Conservation (phyloP, 805 yeast species). For the Starmera caribaea region DNA sequence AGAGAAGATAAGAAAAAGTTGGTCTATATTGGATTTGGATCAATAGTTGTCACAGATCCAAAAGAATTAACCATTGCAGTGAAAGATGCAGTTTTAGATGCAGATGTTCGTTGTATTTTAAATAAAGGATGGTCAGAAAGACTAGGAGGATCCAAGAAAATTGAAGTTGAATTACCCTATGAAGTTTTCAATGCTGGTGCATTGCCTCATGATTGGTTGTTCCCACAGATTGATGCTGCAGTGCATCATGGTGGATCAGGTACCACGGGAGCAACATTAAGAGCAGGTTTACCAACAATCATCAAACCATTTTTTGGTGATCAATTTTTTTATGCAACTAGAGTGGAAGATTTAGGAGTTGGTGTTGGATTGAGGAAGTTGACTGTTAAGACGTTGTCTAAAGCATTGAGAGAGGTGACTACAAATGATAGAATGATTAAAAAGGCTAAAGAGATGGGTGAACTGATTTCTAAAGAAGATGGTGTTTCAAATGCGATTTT, state of each 20-base stretch:
- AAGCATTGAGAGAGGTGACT: conserved; percentile 62
- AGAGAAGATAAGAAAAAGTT: conserved; percentile 50
- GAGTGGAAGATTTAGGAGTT: conserved; percentile 84
- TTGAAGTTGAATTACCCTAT: conserved; percentile 45
- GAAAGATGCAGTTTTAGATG: conserved; percentile 64
- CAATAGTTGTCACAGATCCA: conserved; percentile 85
- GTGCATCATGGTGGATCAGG: conserved; percentile 98
- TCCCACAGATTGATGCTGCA: conserved; percentile 82
- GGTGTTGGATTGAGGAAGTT: conserved; percentile 67
- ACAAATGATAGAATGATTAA: conserved; percentile 56
- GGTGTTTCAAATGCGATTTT: conserved; percentile 76
- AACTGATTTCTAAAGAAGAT: conserved; percentile 56
- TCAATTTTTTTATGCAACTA: conserved; percentile 81
- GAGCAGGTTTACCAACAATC: conserved; percentile 82
- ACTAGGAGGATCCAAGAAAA: conserved; percentile 24
- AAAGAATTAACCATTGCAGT: conserved; percentile 68
- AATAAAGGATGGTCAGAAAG: conserved; percentile 96
- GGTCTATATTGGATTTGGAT: conserved; percentile 92
- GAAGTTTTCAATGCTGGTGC: conserved; percentile 62
- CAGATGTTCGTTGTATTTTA: conserved; percentile 79
- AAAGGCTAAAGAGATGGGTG: conserved; percentile 57
- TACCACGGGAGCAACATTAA: conserved; percentile 84
- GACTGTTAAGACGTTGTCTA: conserved; percentile 50
- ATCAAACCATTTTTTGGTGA: conserved; percentile 96
- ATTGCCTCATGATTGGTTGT: conserved; percentile 91